Evolutionary conservation across 495 filamentous ascomycete species (phyloP), one percentile per base, ranked within the genome.

Genomic region (Trichoderma erinaceum): DNA sequence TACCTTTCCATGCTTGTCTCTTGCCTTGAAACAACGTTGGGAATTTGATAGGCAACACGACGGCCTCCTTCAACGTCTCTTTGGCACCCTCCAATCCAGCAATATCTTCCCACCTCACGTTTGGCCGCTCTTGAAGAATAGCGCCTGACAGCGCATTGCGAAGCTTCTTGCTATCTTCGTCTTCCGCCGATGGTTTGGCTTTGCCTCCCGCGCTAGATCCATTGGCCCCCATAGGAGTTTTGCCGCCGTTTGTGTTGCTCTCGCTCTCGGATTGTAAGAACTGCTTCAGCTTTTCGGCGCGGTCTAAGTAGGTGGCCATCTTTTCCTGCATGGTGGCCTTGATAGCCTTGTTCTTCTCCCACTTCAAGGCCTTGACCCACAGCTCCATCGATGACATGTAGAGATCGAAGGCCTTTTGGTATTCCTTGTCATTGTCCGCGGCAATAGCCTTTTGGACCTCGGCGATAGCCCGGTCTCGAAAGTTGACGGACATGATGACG

Each of bases 271-370:
- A 75, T 46, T 92, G 88, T 48, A 88, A 83, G 52, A 99, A 93
- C 15, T 88, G 86, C 80, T 98, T 98, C 63, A 99, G 85, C 81
- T 97, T 97, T 82, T 98, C 95, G 44, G 95, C 94, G 46, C 95
- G 90, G 77, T 96, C 93, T 91, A 99, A 96, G 83, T 99, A 99
- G 75, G 97, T 93, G 71, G 82, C 90, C 1, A 91, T 89, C 80
- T 98, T 98, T 56, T 87, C 86, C 66, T 93, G 89, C 70, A 99
- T 97, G 87, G 97, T 96, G 77, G 96, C 91, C 81, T 99, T 98
- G 56, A 90, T 92, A 69, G 91, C 92, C 46, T 87, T 86, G 79
- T 97, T 98, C 84, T 98, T 99, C 82, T 97, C 94, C 92, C 93
- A 98, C 82, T 98, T 98, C 38, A 97, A 81, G 12, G 93, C 94